A percentile compares a stretch with the other conserved stretches of the same genome.
phyloP scores from a whole-genome alignment of 805 yeast genomes.

The Lipomyces spencermartinsiae region DNA sequence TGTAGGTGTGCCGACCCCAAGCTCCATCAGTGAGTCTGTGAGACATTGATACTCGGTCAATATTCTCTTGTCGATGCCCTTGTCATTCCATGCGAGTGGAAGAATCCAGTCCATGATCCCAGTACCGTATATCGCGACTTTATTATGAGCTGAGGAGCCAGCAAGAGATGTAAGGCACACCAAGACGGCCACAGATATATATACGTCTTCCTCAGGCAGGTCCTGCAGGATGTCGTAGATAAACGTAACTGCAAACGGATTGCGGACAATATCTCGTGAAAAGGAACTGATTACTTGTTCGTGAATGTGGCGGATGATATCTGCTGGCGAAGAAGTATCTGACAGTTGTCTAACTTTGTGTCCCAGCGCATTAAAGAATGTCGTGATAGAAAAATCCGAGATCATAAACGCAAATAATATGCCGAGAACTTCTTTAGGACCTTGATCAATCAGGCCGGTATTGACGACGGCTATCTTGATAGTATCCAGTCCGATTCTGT shows the following conservation, averaged over 20 bases:
- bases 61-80: conserved; percentile 9
- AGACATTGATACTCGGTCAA: conserved; percentile 10
- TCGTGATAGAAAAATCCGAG: conserved; percentile 37
- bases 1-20: conserved; percentile 30
- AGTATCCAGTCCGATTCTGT: conserved; percentile 19
- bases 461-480: conserved; percentile 14
- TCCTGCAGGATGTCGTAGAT: conserved; percentile 16
- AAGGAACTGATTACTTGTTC: conserved; percentile 26
- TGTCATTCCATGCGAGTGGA: conserved; percentile 23
- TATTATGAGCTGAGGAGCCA: conserved; percentile 22
- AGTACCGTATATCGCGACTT: conserved; percentile 24
- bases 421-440: conserved; percentile 34
- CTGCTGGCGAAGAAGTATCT: conserved; percentile 6
- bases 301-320: conserved; percentile 9
- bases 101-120: conserved; percentile 25
- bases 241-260: conserved; percentile 22
- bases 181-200: conserved; percentile 29
- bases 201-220: conserved; percentile 15
- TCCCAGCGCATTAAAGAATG: conserved; percentile 34
- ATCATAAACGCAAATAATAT: conserved; percentile 35
- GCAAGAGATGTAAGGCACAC: conserved; percentile 21
- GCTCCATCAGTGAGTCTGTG: conserved; percentile 23
- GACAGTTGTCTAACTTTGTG: conserved; percentile 25
- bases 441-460: conserved; percentile 21
- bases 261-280: conserved; percentile 26